These are phyloP conservation scores for Elsinoe australis DNA, from an alignment of 2,329 filamentous ascomycete genomes.

Conservation along the genomic window DNA sequence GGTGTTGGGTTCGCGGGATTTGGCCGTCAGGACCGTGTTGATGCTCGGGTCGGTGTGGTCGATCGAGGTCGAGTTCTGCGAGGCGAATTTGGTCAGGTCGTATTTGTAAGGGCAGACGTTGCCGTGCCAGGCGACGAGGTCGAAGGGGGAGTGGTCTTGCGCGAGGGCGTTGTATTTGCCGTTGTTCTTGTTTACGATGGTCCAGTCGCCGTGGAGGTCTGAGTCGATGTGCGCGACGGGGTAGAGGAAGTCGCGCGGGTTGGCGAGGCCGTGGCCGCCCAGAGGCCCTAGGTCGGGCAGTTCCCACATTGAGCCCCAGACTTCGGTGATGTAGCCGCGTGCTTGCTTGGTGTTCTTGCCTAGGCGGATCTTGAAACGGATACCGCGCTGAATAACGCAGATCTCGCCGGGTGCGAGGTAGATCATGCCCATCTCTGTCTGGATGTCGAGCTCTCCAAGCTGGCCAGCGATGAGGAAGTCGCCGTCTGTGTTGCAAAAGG, in stretches of 20 bases:
- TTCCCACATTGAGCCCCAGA: slow-evolving; percentile 37
- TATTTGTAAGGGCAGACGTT: slow-evolving; percentile 47
- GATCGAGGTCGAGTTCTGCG: slow-evolving; percentile 33
- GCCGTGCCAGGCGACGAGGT: slow-evolving; percentile 37
- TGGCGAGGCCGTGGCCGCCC: slow-evolving; percentile 36
- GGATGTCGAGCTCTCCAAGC: slow-evolving; percentile 33
- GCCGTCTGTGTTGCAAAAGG: slow-evolving; percentile 41
- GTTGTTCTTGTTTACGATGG: slow-evolving; percentile 33
- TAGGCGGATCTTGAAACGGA: slow-evolving; percentile 32
- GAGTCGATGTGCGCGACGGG: slow-evolving; percentile 34
- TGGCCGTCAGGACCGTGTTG: slow-evolving; percentile 34
- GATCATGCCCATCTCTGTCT: slow-evolving; percentile 35
- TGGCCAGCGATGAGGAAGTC: slow-evolving; percentile 34
- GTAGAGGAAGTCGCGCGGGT: slow-evolving; percentile 34
- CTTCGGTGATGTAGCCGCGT: slow-evolving; percentile 35
- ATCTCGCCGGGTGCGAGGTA: slow-evolving; percentile 35
- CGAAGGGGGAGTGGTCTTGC: slow-evolving; percentile 37
- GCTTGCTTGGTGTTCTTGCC: slow-evolving; percentile 24
- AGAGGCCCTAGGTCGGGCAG: slow-evolving; percentile 35
- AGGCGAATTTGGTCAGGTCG: slow-evolving; percentile 44
- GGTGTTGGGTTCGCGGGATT: slow-evolving; percentile 32
- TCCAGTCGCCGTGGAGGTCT: slow-evolving; percentile 30
- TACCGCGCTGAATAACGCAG: slow-evolving; percentile 36
- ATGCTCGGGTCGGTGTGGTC: slow-evolving; percentile 36
- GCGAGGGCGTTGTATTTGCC: slow-evolving; percentile 30